Conservation (phyloP, 768 basidiomycete species). For the Amanita inopinata region DNA sequence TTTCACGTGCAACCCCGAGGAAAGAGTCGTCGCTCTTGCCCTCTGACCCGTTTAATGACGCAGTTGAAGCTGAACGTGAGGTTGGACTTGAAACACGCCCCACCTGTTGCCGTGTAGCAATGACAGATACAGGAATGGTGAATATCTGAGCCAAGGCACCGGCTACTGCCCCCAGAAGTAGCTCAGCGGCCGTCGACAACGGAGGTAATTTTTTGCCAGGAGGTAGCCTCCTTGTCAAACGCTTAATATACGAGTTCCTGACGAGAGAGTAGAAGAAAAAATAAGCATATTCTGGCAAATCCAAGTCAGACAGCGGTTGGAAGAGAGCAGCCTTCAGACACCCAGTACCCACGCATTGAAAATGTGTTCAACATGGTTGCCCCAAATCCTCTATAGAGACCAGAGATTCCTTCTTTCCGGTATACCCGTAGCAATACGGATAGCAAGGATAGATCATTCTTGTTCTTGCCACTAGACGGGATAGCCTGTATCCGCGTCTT, state of each 20-base stretch:
- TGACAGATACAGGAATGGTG: constrained; percentile 95
- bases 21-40: constrained; percentile 56
- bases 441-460: constrained; percentile 49
- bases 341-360: constrained; percentile 65
- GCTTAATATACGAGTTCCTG: constrained; percentile 70
- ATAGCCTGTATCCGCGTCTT: constrained; percentile 93
- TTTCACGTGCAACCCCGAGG: constrained; percentile 70
- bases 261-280: constrained; percentile 98
- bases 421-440: constrained; percentile 61
- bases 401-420: constrained; percentile 70
- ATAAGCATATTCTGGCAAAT: constrained; percentile 83
- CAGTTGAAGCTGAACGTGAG: constrained; percentile 11
- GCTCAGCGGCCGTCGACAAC: constrained; percentile 70
- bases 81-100: constrained; percentile 27
- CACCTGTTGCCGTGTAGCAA: constrained; percentile 95
- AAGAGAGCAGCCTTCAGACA: constrained; percentile 20
- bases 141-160: constrained; percentile 95
- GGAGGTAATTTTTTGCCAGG: constrained; percentile 50
- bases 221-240: constrained; percentile 49
- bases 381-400: constrained; percentile 85
- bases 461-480: constrained; percentile 41
- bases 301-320: constrained; percentile 7
- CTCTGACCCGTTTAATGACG: constrained; percentile 13
- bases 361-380: constrained; percentile 99
- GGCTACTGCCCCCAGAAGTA: constrained; percentile 82